Conservation (phyloP, 2,329 filamentous ascomycete genomes). For the Beauveria medogensis region DNA sequence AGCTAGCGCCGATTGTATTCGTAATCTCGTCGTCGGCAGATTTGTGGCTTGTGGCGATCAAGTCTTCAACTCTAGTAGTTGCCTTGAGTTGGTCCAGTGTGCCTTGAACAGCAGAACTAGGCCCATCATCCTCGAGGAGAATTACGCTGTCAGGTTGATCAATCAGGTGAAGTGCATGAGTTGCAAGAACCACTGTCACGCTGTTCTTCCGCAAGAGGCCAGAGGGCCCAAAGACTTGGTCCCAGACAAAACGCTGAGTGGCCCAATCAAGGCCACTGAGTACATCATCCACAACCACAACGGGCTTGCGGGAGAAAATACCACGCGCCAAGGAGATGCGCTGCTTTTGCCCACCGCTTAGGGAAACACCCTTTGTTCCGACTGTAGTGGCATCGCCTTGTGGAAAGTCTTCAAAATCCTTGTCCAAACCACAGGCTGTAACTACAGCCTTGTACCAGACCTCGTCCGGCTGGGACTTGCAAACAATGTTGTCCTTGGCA, state of each 20-base stretch:
- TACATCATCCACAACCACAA: slow-evolving; percentile 26
- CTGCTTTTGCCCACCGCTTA: slow-evolving; percentile 22
- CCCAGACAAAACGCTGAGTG: slow-evolving; percentile 30
- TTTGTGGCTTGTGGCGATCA: slow-evolving; percentile 6
- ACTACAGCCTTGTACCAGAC: slow-evolving; percentile 18
- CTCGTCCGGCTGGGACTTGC: slow-evolving; percentile 13
- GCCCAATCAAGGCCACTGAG: slow-evolving; percentile 28
- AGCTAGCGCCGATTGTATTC: neutral
- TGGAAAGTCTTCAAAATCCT: slow-evolving; percentile 16
- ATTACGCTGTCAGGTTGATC: slow-evolving; percentile 15
- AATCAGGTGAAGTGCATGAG: slow-evolving; percentile 20
- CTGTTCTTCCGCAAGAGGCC: slow-evolving; percentile 21
- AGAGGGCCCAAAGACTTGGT: slow-evolving; percentile 24
- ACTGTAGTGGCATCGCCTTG: slow-evolving; percentile 17
- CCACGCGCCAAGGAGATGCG: slow-evolving; percentile 20
- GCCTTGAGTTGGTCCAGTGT: slow-evolving; percentile 1
- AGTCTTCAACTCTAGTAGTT: neutral
- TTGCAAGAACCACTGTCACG: slow-evolving; percentile 21
- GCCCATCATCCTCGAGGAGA: neutral
- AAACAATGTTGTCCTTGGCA: slow-evolving; percentile 18
- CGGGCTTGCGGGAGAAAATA: slow-evolving; percentile 16
- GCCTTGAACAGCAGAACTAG: neutral
- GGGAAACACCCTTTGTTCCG: slow-evolving; percentile 16
- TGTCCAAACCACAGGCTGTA: slow-evolving; percentile 14
- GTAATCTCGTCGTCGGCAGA: neutral